phyloP scores from a whole-genome alignment of 1,284 basidiomycete genomes.

The Puccinia horiana region DNA sequence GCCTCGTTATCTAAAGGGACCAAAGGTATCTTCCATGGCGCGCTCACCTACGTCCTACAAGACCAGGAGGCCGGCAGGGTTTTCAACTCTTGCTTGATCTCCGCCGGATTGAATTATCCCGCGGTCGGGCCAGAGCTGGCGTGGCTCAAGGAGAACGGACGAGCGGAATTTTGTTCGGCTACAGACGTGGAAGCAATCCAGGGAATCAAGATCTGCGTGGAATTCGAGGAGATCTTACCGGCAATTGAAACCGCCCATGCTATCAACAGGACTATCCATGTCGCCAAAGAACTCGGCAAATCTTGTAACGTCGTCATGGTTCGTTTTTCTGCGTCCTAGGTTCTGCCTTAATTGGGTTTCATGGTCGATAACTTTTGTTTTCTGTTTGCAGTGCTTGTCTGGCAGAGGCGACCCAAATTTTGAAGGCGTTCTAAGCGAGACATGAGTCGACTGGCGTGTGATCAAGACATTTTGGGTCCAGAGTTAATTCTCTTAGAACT shows the following conservation, averaged over 20 bases:
- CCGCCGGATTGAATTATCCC: constrained; percentile 83
- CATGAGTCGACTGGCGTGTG: not conserved
- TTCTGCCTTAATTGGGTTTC: not conserved
- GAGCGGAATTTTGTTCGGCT: constrained; percentile 89
- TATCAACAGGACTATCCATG: constrained; percentile 82
- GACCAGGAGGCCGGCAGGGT: constrained; percentile 81
- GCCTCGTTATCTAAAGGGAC: constrained; percentile 87
- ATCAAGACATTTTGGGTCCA: not conserved
- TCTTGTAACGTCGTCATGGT: constrained; percentile 85
- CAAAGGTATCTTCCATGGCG: constrained; percentile 93
- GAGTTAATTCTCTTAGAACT: not conserved
- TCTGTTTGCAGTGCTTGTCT: constrained; percentile 64
- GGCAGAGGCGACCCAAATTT: constrained; percentile 94
- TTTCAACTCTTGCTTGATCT: constrained; percentile 94
- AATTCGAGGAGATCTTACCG: constrained; percentile 95
- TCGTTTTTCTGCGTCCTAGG: not conserved
- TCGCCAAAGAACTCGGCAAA: constrained; percentile 80
- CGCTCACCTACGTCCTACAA: constrained; percentile 91
- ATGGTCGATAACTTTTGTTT: not conserved
- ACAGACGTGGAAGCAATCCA: constrained; percentile 90
- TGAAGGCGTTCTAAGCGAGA: constrained; percentile 55
- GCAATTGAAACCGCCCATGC: constrained; percentile 95
- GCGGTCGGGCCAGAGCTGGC: constrained; percentile 96
- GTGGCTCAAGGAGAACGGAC: constrained; percentile 88
- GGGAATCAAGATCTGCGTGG: constrained; percentile 86